These are phyloP conservation scores for Diplocarpon rosae DNA, from an alignment of 2,329 filamentous ascomycete genomes.

Conservation along the genomic window DNA sequence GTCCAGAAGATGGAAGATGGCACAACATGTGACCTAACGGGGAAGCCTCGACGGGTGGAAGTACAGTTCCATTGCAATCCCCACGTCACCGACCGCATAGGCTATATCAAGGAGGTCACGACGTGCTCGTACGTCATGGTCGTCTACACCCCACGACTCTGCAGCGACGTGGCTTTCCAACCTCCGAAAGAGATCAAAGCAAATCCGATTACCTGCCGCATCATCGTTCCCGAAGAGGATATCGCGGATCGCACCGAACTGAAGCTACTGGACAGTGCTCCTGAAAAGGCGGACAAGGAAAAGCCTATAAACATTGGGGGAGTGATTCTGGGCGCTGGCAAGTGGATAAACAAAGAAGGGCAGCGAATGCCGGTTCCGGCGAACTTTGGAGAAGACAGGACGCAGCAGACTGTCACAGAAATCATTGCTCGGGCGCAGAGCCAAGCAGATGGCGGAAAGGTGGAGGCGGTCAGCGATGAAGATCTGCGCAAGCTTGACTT, in stretches of 20 bases:
- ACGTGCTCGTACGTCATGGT: conserved; percentile 67
- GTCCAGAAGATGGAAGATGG: conserved; percentile 57
- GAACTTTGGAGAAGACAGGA: conserved; percentile 37
- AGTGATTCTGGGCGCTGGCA: conserved; percentile 22
- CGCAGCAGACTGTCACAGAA: conserved; percentile 33
- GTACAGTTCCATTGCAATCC: conserved; percentile 53
- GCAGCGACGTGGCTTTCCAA: conserved; percentile 62
- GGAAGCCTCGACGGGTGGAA: conserved; percentile 56
- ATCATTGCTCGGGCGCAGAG: conserved; percentile 20
- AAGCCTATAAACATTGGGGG: conserved; percentile 24
- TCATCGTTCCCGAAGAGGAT: conserved; percentile 40
- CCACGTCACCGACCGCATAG: conserved; percentile 51
- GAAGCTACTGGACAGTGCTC: conserved; percentile 28
- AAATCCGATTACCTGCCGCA: conserved; percentile 49
- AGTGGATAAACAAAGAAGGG: conserved; percentile 24
- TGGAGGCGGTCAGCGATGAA: conserved; percentile 42
- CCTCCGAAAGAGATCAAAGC: conserved; percentile 54
- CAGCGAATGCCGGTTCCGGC: conserved; percentile 22
- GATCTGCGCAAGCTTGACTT: conserved; percentile 55
- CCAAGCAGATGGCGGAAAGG: conserved; percentile 22
- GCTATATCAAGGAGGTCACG: conserved; percentile 61
- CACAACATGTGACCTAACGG: conserved; percentile 59
- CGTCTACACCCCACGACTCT: conserved; percentile 62
- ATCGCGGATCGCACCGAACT: conserved; percentile 25
- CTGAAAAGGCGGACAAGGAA: conserved; percentile 31